Base-by-base conservation (phyloP, 768 basidiomycete species). In the Cubamyces sp. region DNA sequence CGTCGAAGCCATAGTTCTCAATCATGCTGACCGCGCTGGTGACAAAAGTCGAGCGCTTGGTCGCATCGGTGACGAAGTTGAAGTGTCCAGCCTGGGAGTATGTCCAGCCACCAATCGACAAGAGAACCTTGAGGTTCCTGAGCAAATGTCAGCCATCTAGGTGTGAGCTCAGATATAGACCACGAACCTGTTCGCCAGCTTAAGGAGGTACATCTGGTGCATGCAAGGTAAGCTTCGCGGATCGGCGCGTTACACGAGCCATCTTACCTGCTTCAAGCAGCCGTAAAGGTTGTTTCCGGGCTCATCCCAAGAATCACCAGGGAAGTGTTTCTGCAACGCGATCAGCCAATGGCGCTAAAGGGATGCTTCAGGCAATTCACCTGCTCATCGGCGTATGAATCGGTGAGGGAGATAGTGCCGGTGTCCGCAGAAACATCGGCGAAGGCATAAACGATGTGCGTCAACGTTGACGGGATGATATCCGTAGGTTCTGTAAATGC, bases 261-360 rank as follows among this genome's bases (percentile, higher is more conserved):
- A 18, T 42, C 64, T 77, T 26, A 90, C 79, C 71, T 93, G 92
- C 76, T 93, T 93, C 69, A 94, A 74, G 72, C 86, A 87, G 0
- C 91, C 91, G 64, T 92, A 94, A 5, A 93, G 75, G 68, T 93
- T 92, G 72, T 86, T 91, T n/a, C 91, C 92, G 0, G 78, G 64
- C n/a, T 92, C 90, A 65, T 78, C 77, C 91, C 89, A 92, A 14
- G 84, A 84, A 69, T 93, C 91, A 3, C 81, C 81, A 0, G 87
- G 49, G 75, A 81, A 90, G 66, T 85, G 87, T 84, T 88, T 88
- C 87, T 90, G 65, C 6, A 1, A 34, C 0, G 6, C 8, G 30
- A 18, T 50, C 48, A 52, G 18, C 30, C 3, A 4, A 23, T 37
- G 45, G 42, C 26, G 2, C 26, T 14, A 5, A 15, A 23, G 16